Base-by-base conservation (phyloP, 805 yeast genomes). In the Ogataea kodamae region DNA sequence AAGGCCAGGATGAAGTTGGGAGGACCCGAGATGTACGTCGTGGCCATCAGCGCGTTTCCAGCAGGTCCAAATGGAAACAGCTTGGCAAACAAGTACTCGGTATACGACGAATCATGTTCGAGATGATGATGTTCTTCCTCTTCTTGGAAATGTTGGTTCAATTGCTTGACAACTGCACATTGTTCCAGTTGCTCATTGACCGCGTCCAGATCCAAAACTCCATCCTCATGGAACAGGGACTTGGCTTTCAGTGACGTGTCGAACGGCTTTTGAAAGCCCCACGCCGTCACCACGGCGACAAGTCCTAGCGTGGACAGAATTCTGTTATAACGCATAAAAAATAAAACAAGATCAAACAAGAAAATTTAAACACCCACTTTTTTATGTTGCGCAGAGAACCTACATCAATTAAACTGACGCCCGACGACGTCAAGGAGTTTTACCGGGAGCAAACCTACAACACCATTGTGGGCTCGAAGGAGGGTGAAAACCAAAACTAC, bases 301-400 rank as follows among this genome's bases (percentile, higher is more conserved):
- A 33, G 22, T 9, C 28, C 24, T n/a, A 33, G 25, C 10, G 28
- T 12, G 6, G 28, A 18, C 13, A 33, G 8, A 11, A 23, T 18
- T 22, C 18, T 33, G 14, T 31, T 27, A 33, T 25, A 33, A 28
- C 27, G 32, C 37, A 33, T 33, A 17, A 21, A 27, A 6, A 27
- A 22, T 26, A n/a, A n/a, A n/a, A n/a, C n/a, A n/a, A n/a, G n/a
- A 10, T 18, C 30, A 28, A 18, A 18, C 20, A 23, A 19, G 22
- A 33, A 33, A 33, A 27, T 15, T 20, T 21, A 10, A 10, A 9
- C 18, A 10, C 9, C 5, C 19, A 14, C 4, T 20, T 23, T 25
- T 22, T 32, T 19, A 81, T 82, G 90, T 61, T 82, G 25, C 68
- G 89, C 59, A 67, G 88, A 54, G 81, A 76, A 11, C 82, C 89